These are phyloP conservation scores for Amphichorda felina DNA, from an alignment of 2,329 filamentous ascomycete species.

Conservation along the genomic window DNA sequence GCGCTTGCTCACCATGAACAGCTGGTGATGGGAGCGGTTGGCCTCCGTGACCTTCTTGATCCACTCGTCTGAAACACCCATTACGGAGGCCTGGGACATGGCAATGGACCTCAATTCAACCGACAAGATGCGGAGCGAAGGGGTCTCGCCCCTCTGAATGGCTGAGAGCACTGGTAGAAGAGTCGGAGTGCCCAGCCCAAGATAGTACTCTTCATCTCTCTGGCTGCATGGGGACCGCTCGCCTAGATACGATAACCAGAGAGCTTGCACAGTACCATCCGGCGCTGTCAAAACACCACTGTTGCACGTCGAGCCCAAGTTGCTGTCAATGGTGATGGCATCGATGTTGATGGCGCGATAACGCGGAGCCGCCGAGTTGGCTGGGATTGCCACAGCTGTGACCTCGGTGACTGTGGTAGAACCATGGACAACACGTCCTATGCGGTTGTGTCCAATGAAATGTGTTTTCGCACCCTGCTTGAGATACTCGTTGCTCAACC, in stretches of 20 bases:
- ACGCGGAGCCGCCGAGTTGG: constrained; percentile 79
- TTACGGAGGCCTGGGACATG: constrained; percentile 93
- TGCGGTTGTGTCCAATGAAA: constrained; percentile 97
- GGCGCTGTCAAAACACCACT: constrained; percentile 85
- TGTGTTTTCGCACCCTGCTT: constrained; percentile 90
- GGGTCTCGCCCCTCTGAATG: constrained; percentile 68
- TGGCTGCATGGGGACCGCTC: constrained; percentile 69
- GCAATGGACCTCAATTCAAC: constrained; percentile 92
- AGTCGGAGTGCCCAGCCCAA: constrained; percentile 81
- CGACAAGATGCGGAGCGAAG: constrained; percentile 79
- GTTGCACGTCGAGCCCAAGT: constrained; percentile 79
- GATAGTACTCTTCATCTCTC: constrained; percentile 92
- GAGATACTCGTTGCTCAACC: constrained; percentile 67
- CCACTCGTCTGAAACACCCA: constrained; percentile 95
- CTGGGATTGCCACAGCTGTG: constrained; percentile 90
- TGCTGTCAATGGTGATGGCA: constrained; percentile 93
- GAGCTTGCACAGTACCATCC: constrained; percentile 83
- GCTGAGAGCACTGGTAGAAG: constrained; percentile 80
- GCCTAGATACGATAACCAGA: constrained; percentile 95
- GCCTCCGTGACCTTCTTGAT: constrained; percentile 80
- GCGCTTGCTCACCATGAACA: constrained; percentile 97
- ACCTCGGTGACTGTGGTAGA: constrained; percentile 95
- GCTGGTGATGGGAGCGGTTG: constrained; percentile 85
- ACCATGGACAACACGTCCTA: constrained; percentile 83
- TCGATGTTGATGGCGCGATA: constrained; percentile 95